phyloP scores from a whole-genome alignment of 2,329 filamentous ascomycete genomes.

The Ascochyta lentis region DNA sequence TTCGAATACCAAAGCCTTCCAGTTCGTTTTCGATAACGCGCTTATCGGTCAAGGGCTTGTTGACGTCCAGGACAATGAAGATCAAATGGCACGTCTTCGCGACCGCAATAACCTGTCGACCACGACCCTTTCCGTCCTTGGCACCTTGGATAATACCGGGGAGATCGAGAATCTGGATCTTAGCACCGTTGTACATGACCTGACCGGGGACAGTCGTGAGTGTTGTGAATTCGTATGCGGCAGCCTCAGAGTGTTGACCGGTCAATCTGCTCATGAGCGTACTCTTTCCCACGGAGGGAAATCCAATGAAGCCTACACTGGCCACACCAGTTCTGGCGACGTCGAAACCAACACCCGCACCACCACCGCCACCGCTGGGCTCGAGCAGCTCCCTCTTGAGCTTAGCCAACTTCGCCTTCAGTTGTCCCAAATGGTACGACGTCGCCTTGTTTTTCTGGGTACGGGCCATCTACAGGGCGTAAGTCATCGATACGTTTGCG shows the following conservation, averaged over 20 bases:
- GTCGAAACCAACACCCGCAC: constrained; percentile 91
- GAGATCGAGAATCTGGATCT: constrained; percentile 97
- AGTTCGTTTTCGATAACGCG: constrained; percentile 92
- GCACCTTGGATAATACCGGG: constrained; percentile 99
- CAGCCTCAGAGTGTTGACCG: constrained; percentile 95
- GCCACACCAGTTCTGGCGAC: constrained; percentile 97
- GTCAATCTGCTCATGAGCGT: constrained; percentile 95
- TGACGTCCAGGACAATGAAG: constrained; percentile 97
- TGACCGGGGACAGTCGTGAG: constrained; percentile 96
- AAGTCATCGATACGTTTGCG: constrained; percentile 27
- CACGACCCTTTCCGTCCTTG: constrained; percentile 96
- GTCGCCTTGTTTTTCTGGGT: constrained; percentile 98
- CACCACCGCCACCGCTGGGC: constrained; percentile 78
- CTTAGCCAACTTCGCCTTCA: constrained; percentile 98
- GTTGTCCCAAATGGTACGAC: constrained; percentile 86
- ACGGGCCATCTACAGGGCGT: constrained; percentile 76
- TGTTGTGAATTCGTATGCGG: constrained; percentile 98
- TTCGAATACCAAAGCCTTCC: constrained; percentile 95
- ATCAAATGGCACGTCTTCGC: constrained; percentile 99
- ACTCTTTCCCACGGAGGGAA: constrained; percentile 97
- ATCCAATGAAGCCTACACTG: constrained; percentile 96
- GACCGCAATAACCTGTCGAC: constrained; percentile 97
- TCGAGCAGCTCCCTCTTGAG: constrained; percentile 95
- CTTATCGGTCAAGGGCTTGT: constrained; percentile 98
- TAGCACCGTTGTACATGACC: constrained; percentile 94